phyloP scores from a whole-genome alignment of 169 alveolate genomes.

The Miamiensis avidus region DNA sequence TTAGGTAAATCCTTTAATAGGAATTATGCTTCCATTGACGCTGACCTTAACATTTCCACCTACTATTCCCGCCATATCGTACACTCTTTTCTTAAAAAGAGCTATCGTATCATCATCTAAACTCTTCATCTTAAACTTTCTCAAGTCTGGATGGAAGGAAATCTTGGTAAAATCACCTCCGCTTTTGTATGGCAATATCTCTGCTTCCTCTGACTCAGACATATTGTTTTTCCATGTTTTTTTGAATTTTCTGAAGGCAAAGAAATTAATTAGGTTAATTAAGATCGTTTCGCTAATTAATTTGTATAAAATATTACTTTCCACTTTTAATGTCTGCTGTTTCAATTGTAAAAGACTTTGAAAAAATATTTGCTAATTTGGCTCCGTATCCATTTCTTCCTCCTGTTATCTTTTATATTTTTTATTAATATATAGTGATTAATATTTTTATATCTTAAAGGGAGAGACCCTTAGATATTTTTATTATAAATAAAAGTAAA shows the following conservation, averaged over 20 bases:
- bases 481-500: too few relatives aligned
- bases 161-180: conserved; percentile 90
- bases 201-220: conserved; percentile 86
- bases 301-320: conserved; percentile 42
- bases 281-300: background rate
- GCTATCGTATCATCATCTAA: conserved; percentile 93
- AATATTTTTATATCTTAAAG: too few relatives aligned
- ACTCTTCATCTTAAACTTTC: conserved; percentile 88
- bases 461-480: background rate
- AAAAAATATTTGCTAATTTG: conserved; percentile 97
- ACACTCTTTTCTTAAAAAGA: conserved; percentile 95
- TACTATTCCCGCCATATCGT: conserved; percentile 99
- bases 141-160: conserved; percentile 97
- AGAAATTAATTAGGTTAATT: background rate
- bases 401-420: conserved; percentile 86
- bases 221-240: conserved; percentile 93
- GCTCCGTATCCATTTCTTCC: conserved; percentile 99
- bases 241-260: conserved; percentile 54
- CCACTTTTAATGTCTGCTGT: conserved; percentile 93
- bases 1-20: conserved; percentile 90
- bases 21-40: conserved; percentile 91
- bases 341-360: conserved; percentile 94
- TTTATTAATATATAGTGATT: too few relatives aligned
- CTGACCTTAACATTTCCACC: conserved; percentile 89
- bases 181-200: conserved; percentile 65